Evolutionary conservation across 192 early-diverging fungal genomes (phyloP).

Genomic region (Obelidium mucronatum): DNA sequence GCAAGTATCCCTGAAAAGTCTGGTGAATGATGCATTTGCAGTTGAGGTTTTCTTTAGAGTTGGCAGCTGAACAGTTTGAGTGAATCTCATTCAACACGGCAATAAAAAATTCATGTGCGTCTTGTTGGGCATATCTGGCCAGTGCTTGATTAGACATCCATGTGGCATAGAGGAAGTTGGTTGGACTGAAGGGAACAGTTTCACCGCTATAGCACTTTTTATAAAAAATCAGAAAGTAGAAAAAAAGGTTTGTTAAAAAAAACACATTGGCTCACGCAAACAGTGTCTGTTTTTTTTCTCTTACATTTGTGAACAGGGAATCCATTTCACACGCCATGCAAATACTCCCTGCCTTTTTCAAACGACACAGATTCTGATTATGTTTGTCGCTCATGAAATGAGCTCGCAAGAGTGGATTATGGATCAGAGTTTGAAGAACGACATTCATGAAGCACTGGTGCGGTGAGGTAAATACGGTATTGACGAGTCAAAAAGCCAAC

Average conservation of each 20-base stretch:
- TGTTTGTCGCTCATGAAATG: constrained; percentile 95
- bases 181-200: constrained; percentile 81
- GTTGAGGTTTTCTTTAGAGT: constrained; percentile 30
- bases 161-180: constrained; percentile 83
- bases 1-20: constrained; percentile 87
- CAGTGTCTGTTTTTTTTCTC: background rate
- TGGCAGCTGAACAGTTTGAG: constrained; percentile 45
- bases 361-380: constrained; percentile 67
- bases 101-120: constrained; percentile 98
- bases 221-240: background rate
- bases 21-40: constrained; percentile 91
- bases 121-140: constrained; percentile 94
- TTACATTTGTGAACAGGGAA: constrained; percentile 75
- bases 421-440: constrained; percentile 88
- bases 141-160: constrained; percentile 89
- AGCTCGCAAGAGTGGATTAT: constrained; percentile 88
- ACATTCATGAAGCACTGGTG: constrained; percentile 89
- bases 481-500: background rate
- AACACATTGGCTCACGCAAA: no score
- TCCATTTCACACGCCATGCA: constrained; percentile 98
- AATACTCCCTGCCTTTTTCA: constrained; percentile 43
- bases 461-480: no score
- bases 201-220: constrained; percentile 71
- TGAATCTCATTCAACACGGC: constrained; percentile 89
- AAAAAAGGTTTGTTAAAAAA: no score